Base-by-base conservation (phyloP, 495 filamentous ascomycete genomes). In the Neurospora sp. region DNA sequence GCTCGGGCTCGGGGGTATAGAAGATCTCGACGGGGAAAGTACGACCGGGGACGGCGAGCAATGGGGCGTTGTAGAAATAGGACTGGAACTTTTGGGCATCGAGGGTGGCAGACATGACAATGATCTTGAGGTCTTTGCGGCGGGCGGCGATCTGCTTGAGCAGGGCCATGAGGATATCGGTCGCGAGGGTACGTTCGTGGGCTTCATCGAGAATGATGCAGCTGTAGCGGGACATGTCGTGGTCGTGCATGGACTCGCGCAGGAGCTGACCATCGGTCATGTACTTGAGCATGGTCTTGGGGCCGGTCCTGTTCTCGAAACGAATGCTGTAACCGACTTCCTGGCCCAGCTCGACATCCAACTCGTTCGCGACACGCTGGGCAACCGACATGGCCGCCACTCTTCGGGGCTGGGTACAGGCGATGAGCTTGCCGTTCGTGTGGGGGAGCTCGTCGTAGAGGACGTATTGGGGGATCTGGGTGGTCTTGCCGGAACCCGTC, bases 231-330 rank as follows among this genome's bases (percentile, higher is more conserved):
- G 88, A 88, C 76, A 99, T 86, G 76, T 95, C 87, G 83, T 94
- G 91, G 81, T 99, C 96, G 83, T 97, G 90, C 96, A 99, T 99
- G 40, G 96, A 94, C 85, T 99, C 96, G 75, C 96, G 87, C 79
- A 98, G 85, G 76, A 99, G 89, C 96, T 98, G 98, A 90, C 96
- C 96, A 81, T 99, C 96, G 39, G 96, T 99, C 96, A 99, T 98
- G 85, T 99, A 99, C 85, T 98, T 99, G 69, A 99, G 85, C 46
- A 98, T 88, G 10, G 96, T 99, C 82, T 93, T 97, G 71, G 89
- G 87, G 59, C 93, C 87, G 0, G 96, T 98, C 83, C 90, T 93
- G 81, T 99, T 96, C 82, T 98, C 96, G 83, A 99, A 99, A 83
- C 96, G 94, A 77, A 99, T 98, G 82, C 92, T 98, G 85, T 98